phyloP scores from a whole-genome alignment of 371 early-diverging fungal genomes.

The Apophysomyces trapeziformis region DNA sequence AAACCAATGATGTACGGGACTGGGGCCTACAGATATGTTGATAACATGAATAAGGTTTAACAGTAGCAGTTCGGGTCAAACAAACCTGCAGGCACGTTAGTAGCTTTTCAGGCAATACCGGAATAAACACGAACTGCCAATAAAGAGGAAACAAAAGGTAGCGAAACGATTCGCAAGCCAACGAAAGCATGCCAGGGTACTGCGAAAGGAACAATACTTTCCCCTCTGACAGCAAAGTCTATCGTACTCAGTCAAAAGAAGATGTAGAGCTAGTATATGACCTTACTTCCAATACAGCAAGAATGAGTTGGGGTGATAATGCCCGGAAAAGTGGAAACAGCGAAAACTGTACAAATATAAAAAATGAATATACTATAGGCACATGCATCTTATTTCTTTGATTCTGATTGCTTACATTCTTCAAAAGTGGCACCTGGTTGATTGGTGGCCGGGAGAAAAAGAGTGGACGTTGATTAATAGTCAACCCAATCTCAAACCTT shows the following conservation, averaged over 20 bases:
- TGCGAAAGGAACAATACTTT: slow-evolving; percentile 78
- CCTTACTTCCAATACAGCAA: slow-evolving; percentile 68
- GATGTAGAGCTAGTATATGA: too few relatives aligned
- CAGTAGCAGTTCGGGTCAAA: not conserved
- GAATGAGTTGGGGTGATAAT: slow-evolving; percentile 71
- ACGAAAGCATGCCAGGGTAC: slow-evolving; percentile 72
- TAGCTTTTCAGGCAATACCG: slow-evolving; percentile 72
- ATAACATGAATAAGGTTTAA: not conserved
- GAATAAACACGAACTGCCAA: slow-evolving; percentile 86
- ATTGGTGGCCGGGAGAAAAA: slow-evolving; percentile 79
- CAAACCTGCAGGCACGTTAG: slow-evolving; percentile 72
- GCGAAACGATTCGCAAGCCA: slow-evolving; percentile 72
- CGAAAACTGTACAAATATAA: slow-evolving; percentile 64
- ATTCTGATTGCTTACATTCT: slow-evolving; percentile 62
- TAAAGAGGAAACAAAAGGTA: slow-evolving; percentile 77
- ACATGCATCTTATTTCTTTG: not conserved
- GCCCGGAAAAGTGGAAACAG: slow-evolving; percentile 77
- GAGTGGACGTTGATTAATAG: slow-evolving; percentile 64
- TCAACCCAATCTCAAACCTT: slow-evolving; percentile 73
- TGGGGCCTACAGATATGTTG: slow-evolving; percentile 54
- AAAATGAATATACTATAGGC: not conserved
- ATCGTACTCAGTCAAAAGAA: not conserved
- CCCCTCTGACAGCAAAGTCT: slow-evolving; percentile 74
- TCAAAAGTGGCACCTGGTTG: slow-evolving; percentile 75
- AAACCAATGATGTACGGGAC: slow-evolving; percentile 86